Percentiles rank a stretch among this genome's conserved stretches.
phyloP scores from a whole-genome alignment of 352 stramenopile species.

The Phytophthora capsici region DNA sequence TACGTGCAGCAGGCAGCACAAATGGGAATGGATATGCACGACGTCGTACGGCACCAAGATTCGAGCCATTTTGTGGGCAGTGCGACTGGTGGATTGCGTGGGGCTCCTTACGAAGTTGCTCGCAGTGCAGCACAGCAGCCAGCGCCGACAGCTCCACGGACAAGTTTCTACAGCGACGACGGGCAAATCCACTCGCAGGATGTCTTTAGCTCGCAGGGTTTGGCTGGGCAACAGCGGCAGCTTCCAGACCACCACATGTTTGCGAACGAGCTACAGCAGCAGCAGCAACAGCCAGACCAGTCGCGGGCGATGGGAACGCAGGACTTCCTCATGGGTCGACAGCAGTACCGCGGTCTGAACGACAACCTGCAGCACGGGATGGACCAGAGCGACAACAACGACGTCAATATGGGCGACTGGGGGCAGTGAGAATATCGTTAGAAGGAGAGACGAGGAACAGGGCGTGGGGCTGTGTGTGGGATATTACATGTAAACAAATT shows the following conservation, averaged over 20 bases:
- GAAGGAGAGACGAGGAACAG: constrained; percentile 8
- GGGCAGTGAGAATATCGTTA: constrained; percentile 33
- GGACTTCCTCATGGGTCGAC: constrained; percentile 57
- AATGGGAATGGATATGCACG: constrained; percentile 66
- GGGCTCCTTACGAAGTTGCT: constrained; percentile 33
- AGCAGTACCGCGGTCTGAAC: constrained; percentile 53
- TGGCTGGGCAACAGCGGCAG: constrained; percentile 45
- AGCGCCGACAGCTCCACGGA: constrained; percentile 37
- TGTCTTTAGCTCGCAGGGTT: constrained; percentile 49
- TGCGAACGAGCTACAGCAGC: constrained; percentile 47
- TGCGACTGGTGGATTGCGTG: constrained; percentile 25
- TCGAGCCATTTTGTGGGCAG: constrained; percentile 38
- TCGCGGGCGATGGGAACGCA: constrained; percentile 44
- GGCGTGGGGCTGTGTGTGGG: not conserved
- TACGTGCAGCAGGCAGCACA: constrained; percentile 57
- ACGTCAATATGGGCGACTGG: constrained; percentile 74
- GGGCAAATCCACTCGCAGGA: constrained; percentile 57
- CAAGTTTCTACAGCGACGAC: constrained; percentile 56
- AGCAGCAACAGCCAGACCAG: constrained; percentile 50
- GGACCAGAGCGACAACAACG: constrained; percentile 51
- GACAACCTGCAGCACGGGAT: constrained; percentile 52
- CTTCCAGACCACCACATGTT: constrained; percentile 54
- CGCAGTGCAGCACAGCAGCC: constrained; percentile 34
- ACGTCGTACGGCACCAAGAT: constrained; percentile 57
- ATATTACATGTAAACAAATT: constrained; percentile 25